Base-by-base conservation (phyloP, 2,329 filamentous ascomycete species). In the Daldinia eschscholtzii region DNA sequence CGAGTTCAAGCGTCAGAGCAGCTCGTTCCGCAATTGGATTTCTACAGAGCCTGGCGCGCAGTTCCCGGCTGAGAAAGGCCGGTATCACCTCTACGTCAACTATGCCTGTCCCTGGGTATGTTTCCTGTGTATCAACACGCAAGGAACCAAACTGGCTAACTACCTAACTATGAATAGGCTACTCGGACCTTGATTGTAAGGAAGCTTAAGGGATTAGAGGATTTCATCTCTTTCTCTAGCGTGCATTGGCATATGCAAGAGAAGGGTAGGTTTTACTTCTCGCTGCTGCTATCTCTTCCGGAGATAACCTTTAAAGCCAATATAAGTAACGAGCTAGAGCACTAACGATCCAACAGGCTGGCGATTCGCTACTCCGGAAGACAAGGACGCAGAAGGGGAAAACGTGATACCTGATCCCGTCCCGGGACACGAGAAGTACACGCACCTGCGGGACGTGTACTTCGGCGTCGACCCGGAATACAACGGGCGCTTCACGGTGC, bases 31-130 rank as follows among this genome's bases (percentile, higher is more conserved):
- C 66, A 88, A 92, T 80, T 92, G 84, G 80, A 92, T 97, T 80
- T 93, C 92, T 35, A 88, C 86, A 70, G 88, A 93, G 74, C 81
- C 88, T 0, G 90, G 88, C 46, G 91, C 93, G 4, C 82, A 90
- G 79, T 98, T 94, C 74, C 92, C 93, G 4, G 88, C 93, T 0
- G 95, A 98, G 82, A 93, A 93, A 82, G 93, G 88, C 60, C 88
- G 96, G 63, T 99, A 99, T 80, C 96, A 99, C 82, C 89, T 99
- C 75, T 99, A 95, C 79, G 91, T 97, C 73, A 95, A 92, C 76
- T 97, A 97, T 81, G 94, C 94, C 6, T 98, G 94, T 81, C 94
- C 94, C 3, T 98, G 94, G 94, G 91, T 85, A 74, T 60, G 81
- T 76, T 30, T 6, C 20, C 12, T 42, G 23, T n/a, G 18, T 57